Conservation (phyloP, 495 filamentous ascomycete genomes). For the Penicillium cosmopolitanum region DNA sequence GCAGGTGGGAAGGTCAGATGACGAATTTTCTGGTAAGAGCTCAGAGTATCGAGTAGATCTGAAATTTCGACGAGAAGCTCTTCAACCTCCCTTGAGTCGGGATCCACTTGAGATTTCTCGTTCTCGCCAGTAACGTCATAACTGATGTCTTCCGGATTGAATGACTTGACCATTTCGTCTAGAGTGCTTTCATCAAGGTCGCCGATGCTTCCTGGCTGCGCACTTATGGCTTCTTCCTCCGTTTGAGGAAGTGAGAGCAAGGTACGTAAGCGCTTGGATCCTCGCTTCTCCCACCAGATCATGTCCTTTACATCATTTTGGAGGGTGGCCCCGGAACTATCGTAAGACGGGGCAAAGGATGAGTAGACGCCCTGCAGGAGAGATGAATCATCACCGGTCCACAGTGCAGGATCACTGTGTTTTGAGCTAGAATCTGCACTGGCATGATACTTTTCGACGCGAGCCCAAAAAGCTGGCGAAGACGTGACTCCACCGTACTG, state of each 20-base stretch:
- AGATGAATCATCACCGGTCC: slow-evolving; percentile 48
- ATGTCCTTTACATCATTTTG: slow-evolving; percentile 69
- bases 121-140: slow-evolving; percentile 44
- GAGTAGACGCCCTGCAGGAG: slow-evolving; percentile 83
- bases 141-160: slow-evolving; percentile 44
- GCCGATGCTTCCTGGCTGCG: slow-evolving; percentile 48
- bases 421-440: slow-evolving; percentile 15
- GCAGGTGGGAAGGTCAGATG: slow-evolving; percentile 58
- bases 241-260: slow-evolving; percentile 49
- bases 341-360: slow-evolving; percentile 81
- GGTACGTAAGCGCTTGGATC: slow-evolving; percentile 60
- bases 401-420: slow-evolving; percentile 38
- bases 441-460: slow-evolving; percentile 39
- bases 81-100: slow-evolving; percentile 62
- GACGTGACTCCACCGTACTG: slow-evolving; percentile 49
- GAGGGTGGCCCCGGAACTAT: slow-evolving; percentile 75
- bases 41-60: slow-evolving; percentile 79
- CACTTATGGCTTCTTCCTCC: slow-evolving; percentile 41
- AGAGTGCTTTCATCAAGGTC: slow-evolving; percentile 51
- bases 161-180: slow-evolving; percentile 55
- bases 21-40: slow-evolving; percentile 84
- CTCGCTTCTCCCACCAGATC: slow-evolving; percentile 87
- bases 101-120: slow-evolving; percentile 44
- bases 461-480: slow-evolving; percentile 46
- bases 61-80: slow-evolving; percentile 80